Evolutionary conservation across 2,329 filamentous ascomycete species (phyloP), one percentile per base, ranked within the genome.

Genomic region (Hortaea werneckii): DNA sequence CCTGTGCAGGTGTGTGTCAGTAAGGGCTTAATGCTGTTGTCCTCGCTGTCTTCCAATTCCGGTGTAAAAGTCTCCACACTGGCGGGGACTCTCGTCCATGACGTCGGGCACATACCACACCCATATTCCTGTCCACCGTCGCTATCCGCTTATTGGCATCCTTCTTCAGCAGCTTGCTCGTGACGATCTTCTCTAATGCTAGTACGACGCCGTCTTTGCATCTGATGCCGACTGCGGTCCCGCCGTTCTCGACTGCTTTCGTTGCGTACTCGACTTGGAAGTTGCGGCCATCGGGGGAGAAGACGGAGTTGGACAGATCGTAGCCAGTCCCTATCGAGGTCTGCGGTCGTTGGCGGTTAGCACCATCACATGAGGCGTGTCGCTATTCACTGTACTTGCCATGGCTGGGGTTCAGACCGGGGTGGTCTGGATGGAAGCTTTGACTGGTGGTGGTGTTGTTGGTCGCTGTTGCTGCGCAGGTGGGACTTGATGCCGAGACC

Each of bases 241-340:
- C 90, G 56, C 90, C 92, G 63, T 94, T 96, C 74, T 98, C 92
- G 53, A 98, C 92, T 46, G 92, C 92, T 77, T 98, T 98, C 59
- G 94, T 85, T 57, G 92, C 92, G 69, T 98, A 98, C 77, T 98
- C 92, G 69, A 83, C 80, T 72, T 98, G 92, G 71, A 98, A 98
- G 71, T 98, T 98, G 60, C 92, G 86, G 65, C 92, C 92, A 73
- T 98, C 92, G 56, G 92, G 92, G 41, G 92, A 96, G 78, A 96
- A 98, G 75, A 96, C 94, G 64, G 92, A 96, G 79, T 98, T 98
- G 67, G 87, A 87, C 62, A 98, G 84, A 80, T 98, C 92, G 75
- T 98, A 98, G 65, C 92, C 92, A 63, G 92, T 98, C 66, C 92
- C 92, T 85, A 98, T 98, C 65, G 92, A 98, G 64, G 92, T 98